Conservation (phyloP, 106 monocot genomes). For the Apostasia shenzhenica region DNA sequence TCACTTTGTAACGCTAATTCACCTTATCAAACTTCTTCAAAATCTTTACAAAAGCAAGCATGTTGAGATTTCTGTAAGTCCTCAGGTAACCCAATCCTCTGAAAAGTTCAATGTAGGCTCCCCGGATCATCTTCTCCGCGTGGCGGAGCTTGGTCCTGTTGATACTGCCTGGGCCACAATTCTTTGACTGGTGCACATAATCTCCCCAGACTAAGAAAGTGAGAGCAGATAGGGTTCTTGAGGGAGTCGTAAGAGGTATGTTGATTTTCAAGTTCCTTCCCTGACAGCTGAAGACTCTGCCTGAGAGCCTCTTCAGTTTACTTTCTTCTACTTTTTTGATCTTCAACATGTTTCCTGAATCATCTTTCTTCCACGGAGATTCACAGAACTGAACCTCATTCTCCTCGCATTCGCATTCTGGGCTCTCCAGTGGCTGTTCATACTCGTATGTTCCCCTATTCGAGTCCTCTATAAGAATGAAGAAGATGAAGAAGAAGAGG, state of each 20-base stretch:
- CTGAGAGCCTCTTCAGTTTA: slow-evolving; percentile 60
- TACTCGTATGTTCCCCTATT: slow-evolving; percentile 26
- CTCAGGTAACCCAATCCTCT: slow-evolving; percentile 79
- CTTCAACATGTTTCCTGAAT: slow-evolving; percentile 15
- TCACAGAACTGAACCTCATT: slow-evolving; percentile 20
- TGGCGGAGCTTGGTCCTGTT: slow-evolving; percentile 80
- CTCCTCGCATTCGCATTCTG: slow-evolving; percentile 31
- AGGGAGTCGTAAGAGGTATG: slow-evolving; percentile 85
- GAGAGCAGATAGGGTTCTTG: slow-evolving; percentile 79
- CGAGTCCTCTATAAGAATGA: slow-evolving; percentile 39
- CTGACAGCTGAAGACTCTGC: slow-evolving; percentile 47
- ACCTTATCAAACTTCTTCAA: slow-evolving; percentile 99
- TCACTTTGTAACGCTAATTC: not conserved
- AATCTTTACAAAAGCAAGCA: slow-evolving; percentile 95
- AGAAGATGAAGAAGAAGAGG: not conserved
- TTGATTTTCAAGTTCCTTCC: slow-evolving; percentile 82
- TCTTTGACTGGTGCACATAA: slow-evolving; percentile 45
- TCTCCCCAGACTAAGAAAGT: slow-evolving; percentile 59
- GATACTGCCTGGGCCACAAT: slow-evolving; percentile 31
- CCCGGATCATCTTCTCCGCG: slow-evolving; percentile 95
- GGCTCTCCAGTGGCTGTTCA: slow-evolving; percentile 30
- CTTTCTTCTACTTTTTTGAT: slow-evolving; percentile 16
- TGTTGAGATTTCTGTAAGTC: slow-evolving; percentile 91
- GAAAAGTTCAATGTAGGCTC: slow-evolving; percentile 83
- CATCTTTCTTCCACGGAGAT: slow-evolving; percentile 17